Evolutionary conservation across 768 basidiomycete genomes (phyloP).

Genomic region (Postia placenta): DNA sequence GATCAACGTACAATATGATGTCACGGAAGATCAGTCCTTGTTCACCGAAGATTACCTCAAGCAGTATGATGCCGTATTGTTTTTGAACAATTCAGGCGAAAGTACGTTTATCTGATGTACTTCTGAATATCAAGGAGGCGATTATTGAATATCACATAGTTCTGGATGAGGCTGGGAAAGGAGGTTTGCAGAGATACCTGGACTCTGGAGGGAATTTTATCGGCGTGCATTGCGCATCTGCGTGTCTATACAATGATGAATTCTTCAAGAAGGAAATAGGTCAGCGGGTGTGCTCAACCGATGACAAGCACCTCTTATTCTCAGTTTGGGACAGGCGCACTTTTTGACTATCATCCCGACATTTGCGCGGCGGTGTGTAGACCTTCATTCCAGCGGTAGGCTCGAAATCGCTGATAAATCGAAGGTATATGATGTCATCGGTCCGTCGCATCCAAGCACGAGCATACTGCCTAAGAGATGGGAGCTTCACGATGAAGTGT

Average conservation of each 20-base stretch:
- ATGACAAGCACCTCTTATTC: background rate
- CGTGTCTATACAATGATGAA: slow-evolving; percentile 32
- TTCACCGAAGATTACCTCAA: slow-evolving; percentile 36
- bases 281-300: slow-evolving; percentile 10
- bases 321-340: slow-evolving; percentile 24
- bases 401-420: background rate
- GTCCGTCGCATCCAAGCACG: slow-evolving; percentile 38
- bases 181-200: slow-evolving; percentile 37
- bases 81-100: slow-evolving; percentile 40
- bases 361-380: slow-evolving; percentile 35
- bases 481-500: slow-evolving; percentile 34
- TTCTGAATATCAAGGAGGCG: background rate
- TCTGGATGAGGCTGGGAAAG: slow-evolving; percentile 32
- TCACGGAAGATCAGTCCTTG: slow-evolving; percentile 35
- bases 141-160: no score
- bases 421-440: slow-evolving; percentile 27
- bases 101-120: slow-evolving; percentile 30
- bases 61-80: slow-evolving; percentile 38
- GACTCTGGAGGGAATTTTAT: slow-evolving; percentile 41
- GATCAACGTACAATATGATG: slow-evolving; percentile 33
- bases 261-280: slow-evolving; percentile 37
- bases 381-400: background rate
- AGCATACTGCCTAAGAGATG: slow-evolving; percentile 29
- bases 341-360: slow-evolving; percentile 43
- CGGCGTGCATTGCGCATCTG: slow-evolving; percentile 40